phyloP scores from a whole-genome alignment of 169 alveolate genomes.

The Ichthyophthirius multifiliis region DNA sequence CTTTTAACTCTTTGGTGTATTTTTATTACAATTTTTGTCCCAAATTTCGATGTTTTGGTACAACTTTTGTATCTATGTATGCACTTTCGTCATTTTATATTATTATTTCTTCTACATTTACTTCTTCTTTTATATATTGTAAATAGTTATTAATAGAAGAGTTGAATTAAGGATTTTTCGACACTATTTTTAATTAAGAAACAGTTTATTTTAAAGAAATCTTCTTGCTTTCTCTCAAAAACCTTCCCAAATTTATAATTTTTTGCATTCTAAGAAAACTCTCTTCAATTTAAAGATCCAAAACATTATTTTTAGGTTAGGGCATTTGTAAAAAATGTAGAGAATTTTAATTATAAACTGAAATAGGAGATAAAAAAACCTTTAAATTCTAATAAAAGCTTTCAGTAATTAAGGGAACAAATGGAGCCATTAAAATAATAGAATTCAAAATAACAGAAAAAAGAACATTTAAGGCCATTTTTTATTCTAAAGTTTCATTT shows the following conservation, averaged over 20 bases:
- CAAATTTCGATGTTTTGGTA: constrained; percentile 84
- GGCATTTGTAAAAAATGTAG: constrained; percentile 89
- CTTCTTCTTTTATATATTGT: constrained; percentile 58
- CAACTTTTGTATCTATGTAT: constrained; percentile 71
- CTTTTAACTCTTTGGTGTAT: constrained; percentile 72
- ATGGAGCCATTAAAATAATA: constrained; percentile 87
- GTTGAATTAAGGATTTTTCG: constrained; percentile 3
- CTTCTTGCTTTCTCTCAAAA: constrained; percentile 89
- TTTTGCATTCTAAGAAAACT: constrained; percentile 62
- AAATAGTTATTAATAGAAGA: constrained; percentile 34
- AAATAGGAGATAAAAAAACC: constrained; percentile 82
- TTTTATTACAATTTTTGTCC: constrained; percentile 86
- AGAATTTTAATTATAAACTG: constrained; percentile 65
- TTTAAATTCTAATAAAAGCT: constrained; percentile 88
- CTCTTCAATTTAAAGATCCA: constrained; percentile 78
- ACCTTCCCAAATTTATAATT: constrained; percentile 89
- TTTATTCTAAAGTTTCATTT: constrained; percentile 86
- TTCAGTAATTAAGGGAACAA: constrained; percentile 93
- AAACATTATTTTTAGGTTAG: constrained; percentile 56
- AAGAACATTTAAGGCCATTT: constrained; percentile 87
- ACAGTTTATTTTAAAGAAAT: constrained; percentile 88
- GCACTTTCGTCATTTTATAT: constrained; percentile 38
- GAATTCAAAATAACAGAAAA: constrained; percentile 88
- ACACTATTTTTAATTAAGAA: constrained; percentile 36
- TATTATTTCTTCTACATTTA: constrained; percentile 22